phyloP scores from a whole-genome alignment of 148 eudicot genomes.

The Chenopodium suecicum region DNA sequence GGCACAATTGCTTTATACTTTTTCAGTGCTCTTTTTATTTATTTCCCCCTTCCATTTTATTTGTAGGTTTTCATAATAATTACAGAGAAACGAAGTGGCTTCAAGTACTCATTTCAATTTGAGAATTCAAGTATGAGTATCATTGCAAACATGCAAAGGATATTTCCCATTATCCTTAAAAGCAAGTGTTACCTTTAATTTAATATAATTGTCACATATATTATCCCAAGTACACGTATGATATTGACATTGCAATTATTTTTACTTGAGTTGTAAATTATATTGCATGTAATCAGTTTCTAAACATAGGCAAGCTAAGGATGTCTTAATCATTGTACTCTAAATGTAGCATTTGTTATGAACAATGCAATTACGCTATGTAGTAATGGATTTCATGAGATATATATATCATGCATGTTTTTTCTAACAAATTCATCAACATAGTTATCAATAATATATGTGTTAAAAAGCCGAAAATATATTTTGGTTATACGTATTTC shows the following conservation, averaged over 20 bases:
- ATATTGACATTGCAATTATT: constrained; percentile 1
- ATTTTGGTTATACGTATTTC: no score
- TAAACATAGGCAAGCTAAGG: constrained; percentile 6
- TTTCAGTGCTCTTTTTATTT: background rate
- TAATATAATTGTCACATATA: no score
- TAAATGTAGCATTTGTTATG: background rate
- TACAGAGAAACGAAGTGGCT: constrained; percentile 1
- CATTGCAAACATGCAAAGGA: constrained; percentile 18
- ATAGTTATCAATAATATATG: no score
- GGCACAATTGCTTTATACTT: no score
- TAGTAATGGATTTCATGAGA: background rate
- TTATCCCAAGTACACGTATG: background rate
- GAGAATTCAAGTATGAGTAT: constrained; percentile 17
- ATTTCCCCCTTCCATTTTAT: background rate
- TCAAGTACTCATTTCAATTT: constrained; percentile 7
- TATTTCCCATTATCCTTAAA: background rate
- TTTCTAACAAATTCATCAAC: no score
- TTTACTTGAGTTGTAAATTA: constrained; percentile 18
- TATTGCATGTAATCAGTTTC: constrained; percentile 2
- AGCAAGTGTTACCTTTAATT: background rate
- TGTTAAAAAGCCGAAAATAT: no score
- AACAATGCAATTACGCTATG: background rate
- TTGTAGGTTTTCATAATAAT: constrained; percentile 2
- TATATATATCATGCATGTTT: no score
- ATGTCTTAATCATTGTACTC: constrained; percentile 5